Base-by-base conservation (phyloP, 2,329 filamentous ascomycete genomes). In the Fusarium tricinctum region DNA sequence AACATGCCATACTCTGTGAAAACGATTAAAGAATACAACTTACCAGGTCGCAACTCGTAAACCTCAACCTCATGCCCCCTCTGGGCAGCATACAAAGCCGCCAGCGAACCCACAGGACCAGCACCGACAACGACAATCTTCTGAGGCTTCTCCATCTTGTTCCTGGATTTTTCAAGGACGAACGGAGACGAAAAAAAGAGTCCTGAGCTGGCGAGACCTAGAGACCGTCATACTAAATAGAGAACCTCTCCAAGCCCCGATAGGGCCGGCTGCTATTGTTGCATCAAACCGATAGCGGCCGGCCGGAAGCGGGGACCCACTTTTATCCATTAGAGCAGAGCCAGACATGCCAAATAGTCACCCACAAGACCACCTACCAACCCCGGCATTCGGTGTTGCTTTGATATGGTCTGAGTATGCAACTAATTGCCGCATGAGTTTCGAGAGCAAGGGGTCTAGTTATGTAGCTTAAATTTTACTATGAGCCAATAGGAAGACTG, bases 21-120 rank as follows among this genome's bases (percentile, higher is more conserved):
- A 40, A 45, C 28, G 43, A 58, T 42, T 32, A 13, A 42, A 50
- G 61, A 53, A 51, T 48, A 47, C 53, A 69, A 83, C 88, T 78
- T 85, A 97, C 96, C 96, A 82, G 91, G 89, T 76, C 96, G 88
- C 71, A 99, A 83, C 80, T 99, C 96, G 79, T 98, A 99, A 49
- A 99, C 86, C 78, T 97, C 94, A 32, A 99, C 96, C 75, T 95
- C 84, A 78, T 97, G 89, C 43, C 94, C 96, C 78, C 95, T 86
- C 71, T 91, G 88, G 5, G 96, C 95, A 54, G 96, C 95, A 82
- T 98, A 99, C 8, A 99, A 82, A 43, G 94, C 96, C 23, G 96
- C 94, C 42, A 99, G 83, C 13, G 94, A 93, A 39, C 96, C 96
- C 9, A 99, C 96, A 0, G 96, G 96, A 3, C 96, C 96, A 55